Evolutionary conservation across 345 rosid genomes (phyloP).

Genomic region (Lagerstroemia speciosa): DNA sequence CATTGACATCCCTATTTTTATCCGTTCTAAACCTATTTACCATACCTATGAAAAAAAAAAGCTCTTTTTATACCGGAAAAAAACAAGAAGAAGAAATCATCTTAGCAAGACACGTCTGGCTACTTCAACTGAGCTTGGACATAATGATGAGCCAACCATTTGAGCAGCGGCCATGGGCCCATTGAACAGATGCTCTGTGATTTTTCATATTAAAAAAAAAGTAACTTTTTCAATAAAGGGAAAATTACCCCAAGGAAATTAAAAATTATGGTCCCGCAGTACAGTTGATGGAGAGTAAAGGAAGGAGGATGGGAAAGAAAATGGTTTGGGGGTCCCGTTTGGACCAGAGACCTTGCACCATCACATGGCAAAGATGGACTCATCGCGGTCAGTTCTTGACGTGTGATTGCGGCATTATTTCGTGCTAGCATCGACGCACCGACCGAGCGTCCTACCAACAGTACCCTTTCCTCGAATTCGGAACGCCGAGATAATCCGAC

Average conservation of each 20-base stretch:
- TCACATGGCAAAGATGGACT: not conserved
- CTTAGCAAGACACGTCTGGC: no score
- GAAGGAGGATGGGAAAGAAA: not conserved
- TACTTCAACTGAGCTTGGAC: no score
- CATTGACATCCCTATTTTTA: no score
- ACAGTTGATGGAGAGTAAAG: not conserved
- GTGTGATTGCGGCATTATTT: not conserved
- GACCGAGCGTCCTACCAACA: no score
- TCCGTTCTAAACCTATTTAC: no score
- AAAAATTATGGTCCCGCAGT: not conserved
- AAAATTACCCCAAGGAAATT: no score
- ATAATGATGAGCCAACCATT: not conserved
- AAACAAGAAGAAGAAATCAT: no score
- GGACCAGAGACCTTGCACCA: not conserved
- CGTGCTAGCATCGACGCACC: not conserved
- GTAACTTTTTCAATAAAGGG: no score
- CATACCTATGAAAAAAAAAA: no score
- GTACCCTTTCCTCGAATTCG: no score
- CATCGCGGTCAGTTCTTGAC: not conserved
- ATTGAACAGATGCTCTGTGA: no score
- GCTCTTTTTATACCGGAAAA: no score
- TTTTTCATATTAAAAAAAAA: not conserved
- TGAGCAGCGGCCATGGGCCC: not conserved
- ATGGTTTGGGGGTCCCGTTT: not conserved
- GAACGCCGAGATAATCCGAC: not conserved